phyloP scores from a whole-genome alignment of 176 grass and related monocot genomes.

The Ananas comosus region DNA sequence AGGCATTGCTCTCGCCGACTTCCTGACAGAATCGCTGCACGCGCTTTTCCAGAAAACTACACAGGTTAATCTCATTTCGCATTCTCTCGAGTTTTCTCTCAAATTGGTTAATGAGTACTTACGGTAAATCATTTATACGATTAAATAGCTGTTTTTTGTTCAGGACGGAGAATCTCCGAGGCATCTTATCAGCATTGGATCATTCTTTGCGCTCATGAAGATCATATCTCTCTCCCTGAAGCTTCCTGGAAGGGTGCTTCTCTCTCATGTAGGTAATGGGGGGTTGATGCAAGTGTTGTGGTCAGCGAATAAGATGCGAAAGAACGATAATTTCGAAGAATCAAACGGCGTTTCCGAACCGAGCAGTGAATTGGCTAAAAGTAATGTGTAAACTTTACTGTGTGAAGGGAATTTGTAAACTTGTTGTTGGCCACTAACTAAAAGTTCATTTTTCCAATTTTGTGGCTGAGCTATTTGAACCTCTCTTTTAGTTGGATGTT shows the following conservation, averaged over 20 bases:
- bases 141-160: background rate
- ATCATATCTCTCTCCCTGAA: background rate
- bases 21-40: conserved; percentile 10
- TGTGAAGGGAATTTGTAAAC: too few relatives aligned
- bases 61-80: background rate
- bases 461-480: too few relatives aligned
- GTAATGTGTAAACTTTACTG: too few relatives aligned
- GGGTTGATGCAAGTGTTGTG: conserved; percentile 27
- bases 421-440: too few relatives aligned
- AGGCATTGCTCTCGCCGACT: conserved; percentile 16
- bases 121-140: background rate
- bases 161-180: conserved; percentile 8
- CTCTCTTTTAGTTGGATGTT: too few relatives aligned
- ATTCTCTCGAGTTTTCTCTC: background rate
- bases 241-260: conserved; percentile 8
- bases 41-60: background rate
- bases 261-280: conserved; percentile 21
- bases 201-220: conserved; percentile 18
- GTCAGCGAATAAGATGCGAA: conserved; percentile 2
- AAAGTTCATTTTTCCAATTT: too few relatives aligned
- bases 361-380: too few relatives aligned
- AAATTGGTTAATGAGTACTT: background rate
- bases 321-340: background rate
- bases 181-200: conserved; percentile 12
- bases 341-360: background rate